Evolutionary conservation across 1,284 basidiomycete species (phyloP), one percentile per base, ranked within the genome.

Genomic region (Cutaneotrichosporon sp.): DNA sequence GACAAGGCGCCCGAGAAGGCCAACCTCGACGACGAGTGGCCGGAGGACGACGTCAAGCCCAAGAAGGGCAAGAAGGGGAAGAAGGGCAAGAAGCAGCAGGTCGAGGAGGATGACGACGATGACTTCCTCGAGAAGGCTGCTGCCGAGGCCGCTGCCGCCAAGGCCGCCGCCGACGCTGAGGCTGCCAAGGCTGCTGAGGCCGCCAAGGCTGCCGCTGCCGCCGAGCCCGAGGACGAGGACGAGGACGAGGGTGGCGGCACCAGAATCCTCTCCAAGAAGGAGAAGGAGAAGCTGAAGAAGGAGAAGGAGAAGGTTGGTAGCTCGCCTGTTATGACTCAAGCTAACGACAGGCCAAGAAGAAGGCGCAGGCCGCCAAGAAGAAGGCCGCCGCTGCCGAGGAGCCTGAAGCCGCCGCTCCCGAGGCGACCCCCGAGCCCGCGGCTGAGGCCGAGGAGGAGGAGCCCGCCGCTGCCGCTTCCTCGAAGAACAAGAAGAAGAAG

Each of bases 221-320:
- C 72, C 6, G 77, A 71, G 2, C 76, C 64, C 0, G 81, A 72
- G 11, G 80, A 74, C 6, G 63, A 82, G 85, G 73, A 89, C 86
- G 80, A 91, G 88, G 78, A 89, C 85, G 79, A 87, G 89, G 82
- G 92, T 89, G 81, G 91, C 87, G 83, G 59, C 11, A 71, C 82
- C 14, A 87, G 88, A 77, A 74, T 95, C 42, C 79, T 94, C 27
- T 87, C 87, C 14, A 95, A 95, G 82, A 93, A 94, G 79, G 91
- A 94, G 82, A 95, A 95, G 81, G 91, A 95, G 77, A 89, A 88
- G 73, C 81, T 94, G 63, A 95, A 95, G 86, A 95, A 95, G 80
- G 93, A 95, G 80, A 86, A 87, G 62, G 92, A 95, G 82, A 95
- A 95, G 87, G 91, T 88, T 55, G 36, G 75, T 66, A 9, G 33